Base-by-base conservation (phyloP, 257 asterid species). In the Craterostigma plantagineum region DNA sequence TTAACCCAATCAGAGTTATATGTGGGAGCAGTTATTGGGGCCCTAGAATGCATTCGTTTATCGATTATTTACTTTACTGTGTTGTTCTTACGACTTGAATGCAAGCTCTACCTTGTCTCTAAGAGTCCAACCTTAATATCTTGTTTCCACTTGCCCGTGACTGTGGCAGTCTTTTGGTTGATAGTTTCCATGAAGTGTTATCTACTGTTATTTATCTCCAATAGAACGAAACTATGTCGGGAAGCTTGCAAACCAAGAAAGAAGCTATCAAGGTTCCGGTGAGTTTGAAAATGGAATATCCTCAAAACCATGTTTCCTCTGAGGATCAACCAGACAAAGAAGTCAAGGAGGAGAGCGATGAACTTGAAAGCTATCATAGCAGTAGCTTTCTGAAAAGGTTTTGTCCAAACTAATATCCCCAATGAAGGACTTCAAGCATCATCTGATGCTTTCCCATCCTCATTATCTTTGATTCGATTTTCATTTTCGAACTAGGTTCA, bases 331-430 rank as follows among this genome's bases (percentile, higher is more conserved):
- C 50, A 30, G 38, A 59, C 50, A 83, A 66, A 50, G 55, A 47
- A 37, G 51, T 72, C 65, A 68, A 62, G 53, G 72, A 67, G 57
- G 72, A 65, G 57, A 55, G 59, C 42, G 53, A 47, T 44, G 92
- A 71, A 61, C 59, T 57, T 42, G 86, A 66, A 62, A 38, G 59
- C 34, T 63, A 47, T 54, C 57, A 51, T 47, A 49, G 60, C 61
- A 76, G 62, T 42, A 67, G 52, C 60, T 87, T 87, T 52, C 55
- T 87, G 38, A 74, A 71, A 82, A 87, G 95, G 98, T 86, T 50
- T 36, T 70, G 41, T 55, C 43, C 34, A 37, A 46, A 14, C 42
- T 10, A 35, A 3, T 8, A 3, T 14, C 13, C 45, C 45, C 45
- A 14, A 40, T 40, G 10, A 14, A 11, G 5, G 17, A 11, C 14